A percentile compares a stretch with the other conserved stretches of the same genome.
phyloP scores from a whole-genome alignment of 768 basidiomycete genomes.

The Boletus tomentosulus region DNA sequence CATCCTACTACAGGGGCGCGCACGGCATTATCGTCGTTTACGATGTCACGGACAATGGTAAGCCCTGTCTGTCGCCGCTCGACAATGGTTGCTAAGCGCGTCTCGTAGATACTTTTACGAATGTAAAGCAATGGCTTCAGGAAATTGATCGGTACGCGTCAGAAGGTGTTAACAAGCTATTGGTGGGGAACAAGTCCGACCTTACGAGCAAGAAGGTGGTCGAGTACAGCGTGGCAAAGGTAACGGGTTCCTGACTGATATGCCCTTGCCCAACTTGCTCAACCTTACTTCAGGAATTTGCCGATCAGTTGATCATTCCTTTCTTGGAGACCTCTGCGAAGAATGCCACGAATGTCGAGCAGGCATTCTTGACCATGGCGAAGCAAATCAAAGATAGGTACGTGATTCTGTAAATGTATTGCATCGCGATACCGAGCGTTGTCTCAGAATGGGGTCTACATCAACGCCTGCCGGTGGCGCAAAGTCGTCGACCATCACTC shows the following conservation, averaged over 20 bases:
- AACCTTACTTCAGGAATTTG: slow-evolving; percentile 68
- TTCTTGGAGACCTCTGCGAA: slow-evolving; percentile 99
- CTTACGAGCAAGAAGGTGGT: slow-evolving; percentile 95
- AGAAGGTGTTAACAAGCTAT: slow-evolving; percentile 96
- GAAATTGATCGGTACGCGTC: slow-evolving; percentile 96
- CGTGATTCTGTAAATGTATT: slow-evolving; percentile 12
- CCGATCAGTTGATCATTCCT: slow-evolving; percentile 88
- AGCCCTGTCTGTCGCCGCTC: slow-evolving; percentile 7
- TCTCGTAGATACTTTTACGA: slow-evolving; percentile 79
- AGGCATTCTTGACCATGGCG: slow-evolving; percentile 98
- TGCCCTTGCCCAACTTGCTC: neutral
- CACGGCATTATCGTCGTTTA: slow-evolving; percentile 99
- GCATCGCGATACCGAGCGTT: neutral
- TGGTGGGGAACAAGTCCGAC: slow-evolving; percentile 99
- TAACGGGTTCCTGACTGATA: slow-evolving; percentile 23
- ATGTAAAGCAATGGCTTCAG: slow-evolving; percentile 93
- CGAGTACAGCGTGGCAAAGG: slow-evolving; percentile 85
- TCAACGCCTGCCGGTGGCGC: slow-evolving; percentile 68
- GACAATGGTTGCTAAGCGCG: slow-evolving; percentile 5
- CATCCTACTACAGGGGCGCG: slow-evolving; percentile 98
- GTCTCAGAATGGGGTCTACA: slow-evolving; percentile 75
- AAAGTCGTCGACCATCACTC: slow-evolving; percentile 81
- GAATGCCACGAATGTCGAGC: slow-evolving; percentile 97
- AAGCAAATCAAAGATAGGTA: slow-evolving; percentile 93
- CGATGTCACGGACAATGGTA: slow-evolving; percentile 93